A percentile compares a stretch with the other conserved stretches of the same genome.
These are phyloP conservation scores for Physaria fendleri DNA, from an alignment of 345 rosid genomes.

Conservation along the genomic window DNA sequence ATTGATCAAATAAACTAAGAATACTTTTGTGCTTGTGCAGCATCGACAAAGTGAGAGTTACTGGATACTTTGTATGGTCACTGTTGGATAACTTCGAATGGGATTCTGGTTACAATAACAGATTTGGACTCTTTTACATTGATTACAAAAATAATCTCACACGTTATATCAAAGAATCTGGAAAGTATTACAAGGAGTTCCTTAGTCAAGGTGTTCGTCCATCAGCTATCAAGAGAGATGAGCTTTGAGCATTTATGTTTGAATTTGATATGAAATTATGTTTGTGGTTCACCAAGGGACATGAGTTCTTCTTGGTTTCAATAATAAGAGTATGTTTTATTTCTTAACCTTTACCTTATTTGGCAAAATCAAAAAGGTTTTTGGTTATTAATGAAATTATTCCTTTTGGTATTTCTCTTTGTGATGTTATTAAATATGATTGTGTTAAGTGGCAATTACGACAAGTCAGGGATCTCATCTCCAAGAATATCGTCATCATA, in stretches of 20 bases:
- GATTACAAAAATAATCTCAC: conserved; percentile 35
- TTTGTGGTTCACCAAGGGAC: too few species aligned
- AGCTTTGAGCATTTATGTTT: not conserved
- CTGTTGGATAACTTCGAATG: conserved; percentile 43
- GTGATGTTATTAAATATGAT: too few species aligned
- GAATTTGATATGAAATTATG: too few species aligned
- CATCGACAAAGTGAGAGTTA: conserved; percentile 29
- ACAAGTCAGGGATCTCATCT: too few species aligned
- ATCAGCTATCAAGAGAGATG: not conserved
- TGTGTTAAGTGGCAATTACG: too few species aligned
- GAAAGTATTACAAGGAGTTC: conserved; percentile 30
- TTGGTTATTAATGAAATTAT: too few species aligned
- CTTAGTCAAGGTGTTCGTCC: conserved; percentile 23
- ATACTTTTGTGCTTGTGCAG: not conserved
- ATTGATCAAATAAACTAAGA: not conserved
- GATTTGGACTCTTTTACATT: conserved; percentile 36
- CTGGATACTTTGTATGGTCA: conserved; percentile 45
- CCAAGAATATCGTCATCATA: too few species aligned
- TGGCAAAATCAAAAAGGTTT: too few species aligned
- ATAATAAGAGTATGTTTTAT: too few species aligned
- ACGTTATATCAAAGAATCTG: conserved; percentile 36
- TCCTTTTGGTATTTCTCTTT: too few species aligned
- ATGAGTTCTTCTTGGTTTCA: too few species aligned
- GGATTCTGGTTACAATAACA: conserved; percentile 25
- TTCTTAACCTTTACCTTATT: too few species aligned